Base-by-base conservation (phyloP, 75 land plant genomes). In the Sequoia sempervirens region DNA sequence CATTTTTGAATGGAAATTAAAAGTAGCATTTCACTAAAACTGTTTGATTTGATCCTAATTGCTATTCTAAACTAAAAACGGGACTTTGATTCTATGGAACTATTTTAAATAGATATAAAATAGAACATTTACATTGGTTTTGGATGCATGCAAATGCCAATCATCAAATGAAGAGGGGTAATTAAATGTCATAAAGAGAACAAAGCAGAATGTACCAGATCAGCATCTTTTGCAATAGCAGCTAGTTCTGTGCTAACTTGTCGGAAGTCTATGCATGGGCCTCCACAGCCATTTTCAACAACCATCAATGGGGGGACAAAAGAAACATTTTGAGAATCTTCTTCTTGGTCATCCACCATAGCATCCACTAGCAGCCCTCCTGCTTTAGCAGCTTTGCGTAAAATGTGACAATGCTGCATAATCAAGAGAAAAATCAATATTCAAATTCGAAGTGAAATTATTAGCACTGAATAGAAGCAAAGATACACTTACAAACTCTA, bases 191-290 rank as follows among this genome's bases (percentile, higher is more conserved):
- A 75, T 75, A 38, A 75, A 7, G 78, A 75, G 28, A 43, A 3
- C 28, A 45, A 45, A 2, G 32, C 80, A 78, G 5, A 38, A 50
- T 82, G 34, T 92, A 96, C 95, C 94, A 97, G 84, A 85, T 97
- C 99, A 50, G 99, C 96, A 50, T 96, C 98, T 83, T 94, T 91
- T n/a, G 99, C 99, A 17, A 92, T 88, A 69, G 91, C 92, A 74
- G 98, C 98, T 79, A 97, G 89, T 85, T 97, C 99, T 37, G 96
- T 92, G 93, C 99, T 97, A 80, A 97, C 99, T 84, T 96, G 99
- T 50, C 98, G 91, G 68, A 97, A 89, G 86, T 97, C 99, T 61
- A 97, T 87, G 85, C 99, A 97, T 26, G 99, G 99, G 54, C 98
- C 91, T 38, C 99, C 99, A 87, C 96, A 96, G 28, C 99, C 99